A percentile compares a stretch with the other conserved stretches of the same genome.
phyloP scores from a whole-genome alignment of 1,284 basidiomycete genomes.

The Fomitiporia mediterranea region DNA sequence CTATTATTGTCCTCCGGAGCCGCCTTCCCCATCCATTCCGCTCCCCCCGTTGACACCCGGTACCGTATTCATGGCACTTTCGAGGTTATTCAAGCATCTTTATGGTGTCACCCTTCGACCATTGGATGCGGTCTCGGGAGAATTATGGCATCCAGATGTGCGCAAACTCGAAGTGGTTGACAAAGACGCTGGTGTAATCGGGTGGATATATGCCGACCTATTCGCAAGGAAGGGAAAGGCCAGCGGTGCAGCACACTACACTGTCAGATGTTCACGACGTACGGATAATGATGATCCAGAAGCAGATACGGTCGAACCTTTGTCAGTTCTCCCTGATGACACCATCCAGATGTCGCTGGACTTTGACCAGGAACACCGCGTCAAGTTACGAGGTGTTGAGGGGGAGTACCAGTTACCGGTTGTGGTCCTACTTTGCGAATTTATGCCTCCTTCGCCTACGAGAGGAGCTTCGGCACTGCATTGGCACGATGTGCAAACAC shows the following conservation, averaged over 20 bases:
- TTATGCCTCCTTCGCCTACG: conserved; percentile 60
- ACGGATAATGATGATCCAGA: conserved; percentile 85
- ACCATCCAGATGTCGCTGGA: conserved; percentile 42
- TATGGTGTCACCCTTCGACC: conserved; percentile 85
- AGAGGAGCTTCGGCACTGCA: conserved; percentile 71
- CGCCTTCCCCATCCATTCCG: conserved; percentile 63
- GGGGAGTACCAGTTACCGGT: conserved; percentile 86
- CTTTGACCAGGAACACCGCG: conserved; percentile 59
- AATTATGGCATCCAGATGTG: conserved; percentile 87
- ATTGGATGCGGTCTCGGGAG: conserved; percentile 62
- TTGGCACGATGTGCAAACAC: conserved; percentile 93
- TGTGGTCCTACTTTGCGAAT: conserved; percentile 90
- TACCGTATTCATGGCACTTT: conserved; percentile 82
- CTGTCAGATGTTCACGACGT: conserved; percentile 89
- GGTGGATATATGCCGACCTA: conserved; percentile 93
- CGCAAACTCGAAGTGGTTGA: conserved; percentile 91
- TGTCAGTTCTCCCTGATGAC: conserved; percentile 34
- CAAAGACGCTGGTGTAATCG: conserved; percentile 80
- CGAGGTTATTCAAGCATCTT: conserved; percentile 77
- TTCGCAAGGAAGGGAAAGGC: conserved; percentile 86
- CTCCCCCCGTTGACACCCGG: conserved; percentile 76
- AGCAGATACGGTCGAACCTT: conserved; percentile 51
- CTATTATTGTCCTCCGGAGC: conserved; percentile 78
- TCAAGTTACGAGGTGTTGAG: conserved; percentile 51
- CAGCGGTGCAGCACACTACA: conserved; percentile 93